phyloP scores from a whole-genome alignment of 2,329 filamentous ascomycete species.

The Westerdykella aurantiaca region DNA sequence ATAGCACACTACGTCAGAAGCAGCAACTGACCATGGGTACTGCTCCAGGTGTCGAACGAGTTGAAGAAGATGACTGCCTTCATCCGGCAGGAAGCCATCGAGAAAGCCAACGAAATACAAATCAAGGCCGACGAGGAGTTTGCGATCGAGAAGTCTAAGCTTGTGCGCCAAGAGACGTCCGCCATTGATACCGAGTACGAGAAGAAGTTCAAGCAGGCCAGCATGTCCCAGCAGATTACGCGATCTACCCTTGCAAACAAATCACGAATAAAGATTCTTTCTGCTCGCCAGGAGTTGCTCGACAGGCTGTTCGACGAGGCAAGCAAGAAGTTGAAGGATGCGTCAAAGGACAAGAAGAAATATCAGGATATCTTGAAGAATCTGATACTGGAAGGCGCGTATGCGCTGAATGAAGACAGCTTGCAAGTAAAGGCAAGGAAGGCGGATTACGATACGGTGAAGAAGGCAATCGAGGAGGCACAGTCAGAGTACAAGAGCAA shows the following conservation, averaged over 20 bases:
- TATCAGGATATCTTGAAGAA: conserved; percentile 74
- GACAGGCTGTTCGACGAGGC: conserved; percentile 83
- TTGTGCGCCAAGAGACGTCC: conserved; percentile 90
- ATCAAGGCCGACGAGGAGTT: conserved; percentile 99
- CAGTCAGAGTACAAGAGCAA: conserved; percentile 78
- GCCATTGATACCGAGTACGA: conserved; percentile 89
- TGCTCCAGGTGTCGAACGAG: conserved; percentile 80
- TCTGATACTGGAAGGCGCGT: conserved; percentile 82
- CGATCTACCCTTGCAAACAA: conserved; percentile 95
- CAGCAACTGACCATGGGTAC: conserved; percentile 1
- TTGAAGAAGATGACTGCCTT: conserved; percentile 99
- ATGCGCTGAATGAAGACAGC: conserved; percentile 77
- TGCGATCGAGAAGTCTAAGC: conserved; percentile 97
- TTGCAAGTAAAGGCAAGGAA: conserved; percentile 70
- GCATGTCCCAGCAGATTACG: conserved; percentile 98
- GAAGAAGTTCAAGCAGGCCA: conserved; percentile 98
- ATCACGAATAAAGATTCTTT: conserved; percentile 82
- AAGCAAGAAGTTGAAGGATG: conserved; percentile 62
- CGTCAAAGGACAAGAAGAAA: conserved; percentile 63
- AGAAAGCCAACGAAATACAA: conserved; percentile 95
- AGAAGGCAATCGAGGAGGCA: conserved; percentile 72
- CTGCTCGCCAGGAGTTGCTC: conserved; percentile 81
- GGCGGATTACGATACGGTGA: conserved; percentile 68
- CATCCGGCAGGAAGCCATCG: conserved; percentile 96
- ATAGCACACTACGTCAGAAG: conserved; percentile 3